Base-by-base conservation (phyloP, 768 basidiomycete genomes). In the Leucocoprinus leucothites region DNA sequence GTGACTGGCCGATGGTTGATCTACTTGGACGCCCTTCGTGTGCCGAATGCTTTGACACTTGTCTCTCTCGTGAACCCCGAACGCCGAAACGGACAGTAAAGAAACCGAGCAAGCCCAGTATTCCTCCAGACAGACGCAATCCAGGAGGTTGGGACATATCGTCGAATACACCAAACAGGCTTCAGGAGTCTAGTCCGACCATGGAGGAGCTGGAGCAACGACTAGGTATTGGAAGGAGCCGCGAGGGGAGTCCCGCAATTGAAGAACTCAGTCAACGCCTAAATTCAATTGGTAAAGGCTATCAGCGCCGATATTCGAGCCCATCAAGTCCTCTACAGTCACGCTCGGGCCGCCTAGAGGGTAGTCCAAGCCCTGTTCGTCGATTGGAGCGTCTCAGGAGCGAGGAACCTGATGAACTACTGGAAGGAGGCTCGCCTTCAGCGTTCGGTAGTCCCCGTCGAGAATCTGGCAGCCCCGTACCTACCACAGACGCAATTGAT, bases 21-120 rank as follows among this genome's bases (percentile, higher is more conserved):
- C 71, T 94, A n/a, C 71, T 90, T 11, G 91, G 91, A 3, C 78
- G 81, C 28, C 91, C 91, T 9, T 88, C 85, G 40, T 94, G 91
- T 61, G 73, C 78, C 6, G 86, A 86, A 40, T 94, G 91, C 63
- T 93, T 94, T 61, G 91, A 91, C 57, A 83, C 65, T 36, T 91
- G 88, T 64, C 74, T 91, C 45, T 82, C 79, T 56, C 74, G 82
- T 26, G 80, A 78, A 24, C 66, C 56, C 66, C 71, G 9, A 13
- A 80, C 81, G 11, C 74, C 76, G 59, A 74, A 75, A 67, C 76
- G 73, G 59, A 65, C 64, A 22, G 64, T 58, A 46, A 66, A 66
- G 42, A 71, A 69, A 57, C 63, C 71, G 7, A 64, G 60, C 35
- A 71, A 69, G 57, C 62, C 71, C 6, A 65, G 59, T 40, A 13